These are phyloP conservation scores for Alternaria novae-zelandiae DNA, from an alignment of 2,329 filamentous ascomycete genomes.

Conservation along the genomic window DNA sequence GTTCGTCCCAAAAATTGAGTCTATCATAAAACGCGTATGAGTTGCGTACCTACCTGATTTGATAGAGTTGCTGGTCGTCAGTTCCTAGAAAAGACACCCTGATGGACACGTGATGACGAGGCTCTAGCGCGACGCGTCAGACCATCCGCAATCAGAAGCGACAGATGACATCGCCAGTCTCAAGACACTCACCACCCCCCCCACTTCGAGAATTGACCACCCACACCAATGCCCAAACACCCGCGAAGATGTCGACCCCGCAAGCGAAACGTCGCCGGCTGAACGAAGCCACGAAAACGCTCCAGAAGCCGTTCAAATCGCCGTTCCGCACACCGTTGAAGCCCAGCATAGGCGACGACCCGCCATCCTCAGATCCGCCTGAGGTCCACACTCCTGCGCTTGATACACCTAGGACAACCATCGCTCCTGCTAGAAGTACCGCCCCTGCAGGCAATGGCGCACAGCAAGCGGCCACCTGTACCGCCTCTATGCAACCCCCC, in stretches of 20 bases:
- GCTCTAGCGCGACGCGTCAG: conserved; percentile 4
- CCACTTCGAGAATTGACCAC: neutral
- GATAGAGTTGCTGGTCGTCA: neutral
- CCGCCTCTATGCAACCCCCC: neutral
- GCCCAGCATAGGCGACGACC: conserved; percentile 27
- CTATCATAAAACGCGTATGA: neutral
- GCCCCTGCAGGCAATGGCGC: neutral
- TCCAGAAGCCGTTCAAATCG: conserved; percentile 75
- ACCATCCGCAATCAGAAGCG: neutral
- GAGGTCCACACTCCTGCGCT: conserved; percentile 13
- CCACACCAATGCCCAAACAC: conserved; percentile 18
- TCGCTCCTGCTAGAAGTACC: neutral
- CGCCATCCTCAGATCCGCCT: conserved; percentile 34
- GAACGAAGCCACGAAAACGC: conserved; percentile 62
- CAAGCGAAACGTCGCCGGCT: conserved; percentile 69
- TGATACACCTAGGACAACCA: neutral
- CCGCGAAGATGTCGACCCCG: conserved; percentile 54
- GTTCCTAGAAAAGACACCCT: neutral
- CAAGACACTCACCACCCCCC: neutral
- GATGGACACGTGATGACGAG: conserved; percentile 9
- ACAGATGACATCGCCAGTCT: conserved; percentile 6
- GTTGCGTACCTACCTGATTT: neutral
- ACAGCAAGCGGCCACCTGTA: neutral
- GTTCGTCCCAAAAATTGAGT: neutral
- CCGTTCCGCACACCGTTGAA: conserved; percentile 62